A percentile compares a stretch with the other conserved stretches of the same genome.
Evolutionary conservation across 1,139 yeast species (phyloP).

Genomic region (Scheffersomyces cryptocercus): DNA sequence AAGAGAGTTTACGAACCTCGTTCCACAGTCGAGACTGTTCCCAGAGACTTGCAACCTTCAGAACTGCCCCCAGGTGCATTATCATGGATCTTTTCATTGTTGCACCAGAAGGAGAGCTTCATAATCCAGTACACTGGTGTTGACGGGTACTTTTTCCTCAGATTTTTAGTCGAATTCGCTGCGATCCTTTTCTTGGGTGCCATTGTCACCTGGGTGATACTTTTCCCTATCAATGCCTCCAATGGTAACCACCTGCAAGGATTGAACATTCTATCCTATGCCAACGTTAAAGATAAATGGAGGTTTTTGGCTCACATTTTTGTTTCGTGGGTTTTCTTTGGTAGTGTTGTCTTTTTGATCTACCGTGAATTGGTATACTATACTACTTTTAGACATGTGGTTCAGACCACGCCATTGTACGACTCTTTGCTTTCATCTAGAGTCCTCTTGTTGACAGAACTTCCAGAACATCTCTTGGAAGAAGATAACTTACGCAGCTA

Average conservation of each 20-base stretch:
- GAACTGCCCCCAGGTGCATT: slow-evolving; percentile 57
- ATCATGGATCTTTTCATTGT: slow-evolving; percentile 55
- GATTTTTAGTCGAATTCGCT: slow-evolving; percentile 70
- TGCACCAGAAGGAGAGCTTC: slow-evolving; percentile 62
- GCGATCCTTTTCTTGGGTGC: slow-evolving; percentile 64
- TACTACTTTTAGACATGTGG: slow-evolving; percentile 63
- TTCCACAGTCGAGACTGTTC: slow-evolving; percentile 44
- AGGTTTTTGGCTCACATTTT: slow-evolving; percentile 74
- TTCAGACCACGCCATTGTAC: slow-evolving; percentile 70
- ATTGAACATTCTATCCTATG: slow-evolving; percentile 59
- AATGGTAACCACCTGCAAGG: slow-evolving; percentile 59
- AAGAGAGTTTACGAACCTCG: slow-evolving; percentile 83
- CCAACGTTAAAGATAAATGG: slow-evolving; percentile 61
- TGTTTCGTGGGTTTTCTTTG: slow-evolving; percentile 68
- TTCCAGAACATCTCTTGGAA: slow-evolving; percentile 48
- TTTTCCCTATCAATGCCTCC: slow-evolving; percentile 86
- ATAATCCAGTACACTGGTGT: slow-evolving; percentile 78
- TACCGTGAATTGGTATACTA: slow-evolving; percentile 74
- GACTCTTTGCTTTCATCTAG: slow-evolving; percentile 67
- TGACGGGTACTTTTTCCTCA: slow-evolving; percentile 84
- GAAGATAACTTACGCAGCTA: slow-evolving; percentile 54
- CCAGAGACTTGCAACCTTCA: slow-evolving; percentile 48
- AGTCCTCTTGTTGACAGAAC: slow-evolving; percentile 65
- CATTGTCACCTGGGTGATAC: slow-evolving; percentile 68
- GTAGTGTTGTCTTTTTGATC: slow-evolving; percentile 57